Percentiles rank a stretch among this genome's conserved stretches.
These are phyloP conservation scores for Blastomyces gilchristii DNA, from an alignment of 2,329 filamentous ascomycete species.

Conservation along the genomic window DNA sequence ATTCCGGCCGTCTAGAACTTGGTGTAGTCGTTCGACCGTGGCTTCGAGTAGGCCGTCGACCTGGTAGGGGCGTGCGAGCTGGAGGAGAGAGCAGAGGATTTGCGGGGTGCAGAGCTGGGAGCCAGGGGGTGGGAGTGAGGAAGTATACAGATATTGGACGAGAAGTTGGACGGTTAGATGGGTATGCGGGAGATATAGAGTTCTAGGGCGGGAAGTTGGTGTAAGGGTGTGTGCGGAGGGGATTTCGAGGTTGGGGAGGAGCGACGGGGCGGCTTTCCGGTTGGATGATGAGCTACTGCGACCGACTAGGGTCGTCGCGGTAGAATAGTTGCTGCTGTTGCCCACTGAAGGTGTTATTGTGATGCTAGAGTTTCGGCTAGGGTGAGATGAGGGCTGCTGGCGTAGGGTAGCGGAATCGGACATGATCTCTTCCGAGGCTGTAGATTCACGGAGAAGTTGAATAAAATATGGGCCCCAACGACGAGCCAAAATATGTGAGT, in stretches of 20 bases:
- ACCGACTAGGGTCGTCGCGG: conserved; percentile 32
- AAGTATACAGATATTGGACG: conserved; percentile 89
- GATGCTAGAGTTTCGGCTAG: conserved; percentile 66
- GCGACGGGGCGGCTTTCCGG: conserved; percentile 4
- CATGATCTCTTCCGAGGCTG: conserved; percentile 57
- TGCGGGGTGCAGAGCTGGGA: conserved; percentile 83
- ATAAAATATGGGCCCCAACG: conserved; percentile 96
- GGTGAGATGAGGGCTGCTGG: conserved; percentile 47
- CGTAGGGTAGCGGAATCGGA: conserved; percentile 64
- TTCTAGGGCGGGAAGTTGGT: conserved; percentile 60
- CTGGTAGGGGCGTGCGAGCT: conserved; percentile 85
- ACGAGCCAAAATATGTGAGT: conserved; percentile 75
- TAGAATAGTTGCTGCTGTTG: conserved; percentile 34
- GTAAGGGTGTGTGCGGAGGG: conserved; percentile 45
- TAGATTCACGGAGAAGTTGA: conserved; percentile 73
- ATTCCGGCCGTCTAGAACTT: conserved; percentile 82
- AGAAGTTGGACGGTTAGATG: conserved; percentile 80
- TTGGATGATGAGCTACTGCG: conserved; percentile 23
- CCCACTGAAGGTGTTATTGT: conserved; percentile 61
- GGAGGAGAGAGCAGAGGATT: conserved; percentile 87
- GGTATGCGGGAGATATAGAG: conserved; percentile 88
- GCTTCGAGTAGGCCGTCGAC: conserved; percentile 87
- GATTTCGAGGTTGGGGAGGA: conserved; percentile 37
- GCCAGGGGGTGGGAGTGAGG: conserved; percentile 64
- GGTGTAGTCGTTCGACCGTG: conserved; percentile 80